These are phyloP conservation scores for Fragaria vesca DNA, from an alignment of 306 rosid species.

Conservation along the genomic window DNA sequence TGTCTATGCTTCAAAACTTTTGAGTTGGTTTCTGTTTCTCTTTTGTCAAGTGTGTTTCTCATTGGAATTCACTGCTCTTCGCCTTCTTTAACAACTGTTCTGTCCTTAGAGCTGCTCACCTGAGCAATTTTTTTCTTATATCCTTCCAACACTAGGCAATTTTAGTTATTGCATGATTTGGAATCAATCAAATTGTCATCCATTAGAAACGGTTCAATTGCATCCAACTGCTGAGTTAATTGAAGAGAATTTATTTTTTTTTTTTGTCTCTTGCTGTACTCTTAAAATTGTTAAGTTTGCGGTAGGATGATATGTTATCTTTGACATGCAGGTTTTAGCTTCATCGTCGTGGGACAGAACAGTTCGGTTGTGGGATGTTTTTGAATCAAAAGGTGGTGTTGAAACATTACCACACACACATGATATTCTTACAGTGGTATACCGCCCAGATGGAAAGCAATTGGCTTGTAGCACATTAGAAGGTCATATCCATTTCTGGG, in stretches of 20 bases:
- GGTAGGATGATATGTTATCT: slow-evolving; percentile 19
- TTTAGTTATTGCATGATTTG: background rate
- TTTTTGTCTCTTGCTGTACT: background rate
- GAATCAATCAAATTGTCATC: background rate
- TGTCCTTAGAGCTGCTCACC: background rate
- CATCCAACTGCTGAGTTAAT: background rate
- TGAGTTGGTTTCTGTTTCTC: background rate
- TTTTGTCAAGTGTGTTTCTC: background rate
- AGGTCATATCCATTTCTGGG: slow-evolving; percentile 97
- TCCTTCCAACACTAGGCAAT: background rate
- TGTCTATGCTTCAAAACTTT: background rate
- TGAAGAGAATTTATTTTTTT: background rate
- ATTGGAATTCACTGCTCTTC: background rate
- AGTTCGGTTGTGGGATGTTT: slow-evolving; percentile 94
- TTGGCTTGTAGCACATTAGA: slow-evolving; percentile 95
- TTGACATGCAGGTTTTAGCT: slow-evolving; percentile 67
- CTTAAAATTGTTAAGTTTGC: no score
- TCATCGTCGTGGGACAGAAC: slow-evolving; percentile 96
- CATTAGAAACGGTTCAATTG: background rate
- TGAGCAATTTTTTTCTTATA: background rate
- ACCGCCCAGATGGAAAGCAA: slow-evolving; percentile 97
- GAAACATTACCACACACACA: slow-evolving; percentile 82
- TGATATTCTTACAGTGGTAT: slow-evolving; percentile 84
- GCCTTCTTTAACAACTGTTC: background rate
- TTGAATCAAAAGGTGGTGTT: slow-evolving; percentile 83